phyloP scores from a whole-genome alignment of 2,329 filamentous ascomycete genomes.

The Stemphylium lycopersici region DNA sequence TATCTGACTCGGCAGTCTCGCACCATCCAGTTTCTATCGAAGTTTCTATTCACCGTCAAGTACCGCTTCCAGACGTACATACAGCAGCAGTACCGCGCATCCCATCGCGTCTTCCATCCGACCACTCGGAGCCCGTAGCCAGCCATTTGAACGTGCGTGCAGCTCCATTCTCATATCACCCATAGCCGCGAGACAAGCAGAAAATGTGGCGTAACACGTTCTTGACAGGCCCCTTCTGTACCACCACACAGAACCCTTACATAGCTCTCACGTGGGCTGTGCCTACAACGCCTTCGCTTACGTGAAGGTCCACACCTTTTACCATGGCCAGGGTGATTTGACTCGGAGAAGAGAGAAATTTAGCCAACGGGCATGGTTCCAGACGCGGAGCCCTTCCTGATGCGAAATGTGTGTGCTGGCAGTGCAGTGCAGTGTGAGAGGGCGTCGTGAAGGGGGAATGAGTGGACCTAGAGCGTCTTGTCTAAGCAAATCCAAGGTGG shows the following conservation, averaged over 20 bases:
- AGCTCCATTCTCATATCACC: background rate
- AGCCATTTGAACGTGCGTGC: background rate
- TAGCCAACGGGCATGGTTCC: background rate
- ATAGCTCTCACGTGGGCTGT: constrained; percentile 10
- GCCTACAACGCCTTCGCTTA: constrained; percentile 10
- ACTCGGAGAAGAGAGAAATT: background rate
- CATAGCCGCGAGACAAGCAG: background rate
- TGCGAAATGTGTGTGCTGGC: background rate
- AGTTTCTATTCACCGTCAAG: too few relatives aligned
- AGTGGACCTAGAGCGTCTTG: background rate
- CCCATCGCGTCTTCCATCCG: background rate
- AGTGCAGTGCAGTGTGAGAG: constrained; percentile 7
- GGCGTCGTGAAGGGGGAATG: background rate
- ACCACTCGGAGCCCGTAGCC: background rate
- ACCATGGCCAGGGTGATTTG: background rate
- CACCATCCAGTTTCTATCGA: too few relatives aligned
- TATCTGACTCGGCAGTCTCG: too few relatives aligned
- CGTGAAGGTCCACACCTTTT: background rate
- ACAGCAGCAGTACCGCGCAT: too few relatives aligned
- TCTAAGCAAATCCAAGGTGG: background rate
- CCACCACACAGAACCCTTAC: constrained; percentile 6
- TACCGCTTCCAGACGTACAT: too few relatives aligned
- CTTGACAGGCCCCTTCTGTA: constrained; percentile 5
- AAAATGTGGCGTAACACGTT: background rate
- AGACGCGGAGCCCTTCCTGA: background rate